A percentile compares a stretch with the other conserved stretches of the same genome.
phyloP scores from a whole-genome alignment of 1,284 basidiomycete genomes.

The Athelia sp. region DNA sequence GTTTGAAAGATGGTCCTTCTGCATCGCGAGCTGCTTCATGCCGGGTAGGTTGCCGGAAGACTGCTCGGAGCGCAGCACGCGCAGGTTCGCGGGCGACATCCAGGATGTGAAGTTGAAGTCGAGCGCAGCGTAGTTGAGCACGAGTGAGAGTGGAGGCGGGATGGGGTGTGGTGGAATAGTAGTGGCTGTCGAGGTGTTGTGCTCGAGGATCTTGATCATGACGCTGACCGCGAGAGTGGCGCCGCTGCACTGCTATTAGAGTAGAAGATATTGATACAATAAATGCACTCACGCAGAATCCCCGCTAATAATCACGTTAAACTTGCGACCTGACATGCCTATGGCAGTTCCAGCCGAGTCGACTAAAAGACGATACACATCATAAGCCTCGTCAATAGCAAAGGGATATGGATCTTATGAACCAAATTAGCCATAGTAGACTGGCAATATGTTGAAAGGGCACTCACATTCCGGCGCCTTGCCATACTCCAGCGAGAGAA shows the following conservation, averaged over 20 bases:
- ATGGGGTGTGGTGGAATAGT: constrained; percentile 32
- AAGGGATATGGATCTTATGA: constrained; percentile 86
- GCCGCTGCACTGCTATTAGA: constrained; percentile 48
- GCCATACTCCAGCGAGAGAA: constrained; percentile 89
- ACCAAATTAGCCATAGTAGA: neutral
- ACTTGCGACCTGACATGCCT: constrained; percentile 77
- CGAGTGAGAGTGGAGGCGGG: constrained; percentile 68
- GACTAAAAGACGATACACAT: constrained; percentile 79
- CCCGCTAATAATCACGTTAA: constrained; percentile 77
- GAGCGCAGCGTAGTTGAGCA: constrained; percentile 78
- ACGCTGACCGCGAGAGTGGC: constrained; percentile 81
- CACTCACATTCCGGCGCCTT: constrained; percentile 91
- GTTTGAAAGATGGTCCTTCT: constrained; percentile 87
- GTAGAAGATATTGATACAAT: constrained; percentile 1
- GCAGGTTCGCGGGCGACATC: constrained; percentile 89
- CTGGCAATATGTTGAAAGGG: neutral
- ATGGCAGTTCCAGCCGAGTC: constrained; percentile 78
- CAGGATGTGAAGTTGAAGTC: constrained; percentile 98
- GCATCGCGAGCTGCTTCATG: constrained; percentile 57
- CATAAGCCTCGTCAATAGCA: constrained; percentile 92
- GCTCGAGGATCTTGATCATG: constrained; percentile 81
- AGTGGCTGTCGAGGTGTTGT: constrained; percentile 37
- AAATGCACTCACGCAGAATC: constrained; percentile 83
- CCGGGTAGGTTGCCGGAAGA: constrained; percentile 70
- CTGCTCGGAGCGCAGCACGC: constrained; percentile 78